Percentiles rank a stretch among this genome's conserved stretches.
phyloP scores from a whole-genome alignment of 495 filamentous ascomycete species.

The Xylaria telfairii region DNA sequence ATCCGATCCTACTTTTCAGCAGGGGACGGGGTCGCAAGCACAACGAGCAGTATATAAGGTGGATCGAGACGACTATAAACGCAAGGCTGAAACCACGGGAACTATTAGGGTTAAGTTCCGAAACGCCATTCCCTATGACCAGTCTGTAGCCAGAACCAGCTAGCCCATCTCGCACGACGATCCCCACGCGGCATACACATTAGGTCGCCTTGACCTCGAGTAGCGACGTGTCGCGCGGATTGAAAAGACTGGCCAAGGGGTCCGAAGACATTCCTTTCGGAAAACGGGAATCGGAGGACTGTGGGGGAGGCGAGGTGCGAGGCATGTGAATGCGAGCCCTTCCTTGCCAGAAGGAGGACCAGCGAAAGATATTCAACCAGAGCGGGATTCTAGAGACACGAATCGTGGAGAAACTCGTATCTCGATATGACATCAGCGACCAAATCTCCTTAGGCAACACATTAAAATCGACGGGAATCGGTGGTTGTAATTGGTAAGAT shows the following conservation, averaged over 20 bases:
- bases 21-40: constrained; percentile 35
- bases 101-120: constrained; percentile 83
- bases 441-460: constrained; percentile 31
- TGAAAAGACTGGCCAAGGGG: constrained; percentile 41
- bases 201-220: constrained; percentile 30
- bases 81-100: constrained; percentile 62
- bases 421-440: constrained; percentile 30
- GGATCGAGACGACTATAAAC: constrained; percentile 47
- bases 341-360: constrained; percentile 30
- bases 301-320: constrained; percentile 70
- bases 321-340: constrained; percentile 36
- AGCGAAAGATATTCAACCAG: constrained; percentile 45
- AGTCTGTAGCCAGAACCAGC: constrained; percentile 35
- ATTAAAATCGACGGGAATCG: constrained; percentile 25
- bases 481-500: neutral
- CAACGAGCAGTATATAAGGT: constrained; percentile 46
- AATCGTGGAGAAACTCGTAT: constrained; percentile 29
- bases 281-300: constrained; percentile 71
- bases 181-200: constrained; percentile 39
- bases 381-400: constrained; percentile 22
- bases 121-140: constrained; percentile 59
- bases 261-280: constrained; percentile 64
- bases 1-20: constrained; percentile 51
- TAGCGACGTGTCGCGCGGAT: constrained; percentile 39
- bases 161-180: constrained; percentile 38